Percentiles rank a stretch among this genome's conserved stretches.
Conservation (phyloP, 2,329 filamentous ascomycete genomes). For the Coniochaeta sp. region DNA sequence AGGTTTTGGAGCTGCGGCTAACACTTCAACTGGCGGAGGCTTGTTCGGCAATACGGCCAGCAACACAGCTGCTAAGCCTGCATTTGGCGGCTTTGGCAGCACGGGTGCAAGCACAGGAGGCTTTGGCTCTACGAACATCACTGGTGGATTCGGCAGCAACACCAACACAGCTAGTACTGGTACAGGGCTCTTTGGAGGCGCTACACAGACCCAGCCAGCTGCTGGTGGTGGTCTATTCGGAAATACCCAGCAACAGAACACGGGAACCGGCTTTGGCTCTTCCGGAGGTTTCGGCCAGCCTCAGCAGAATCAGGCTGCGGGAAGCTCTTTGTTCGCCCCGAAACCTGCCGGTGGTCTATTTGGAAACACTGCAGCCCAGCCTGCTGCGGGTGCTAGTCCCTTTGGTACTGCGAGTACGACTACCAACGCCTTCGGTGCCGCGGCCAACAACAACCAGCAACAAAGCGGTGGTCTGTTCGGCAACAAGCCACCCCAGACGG, state of each 20-base stretch:
- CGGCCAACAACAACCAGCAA: slow-evolving; percentile 3
- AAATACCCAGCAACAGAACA: slow-evolving; percentile 15
- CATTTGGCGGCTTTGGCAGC: slow-evolving; percentile 13
- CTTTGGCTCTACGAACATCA: slow-evolving; percentile 25
- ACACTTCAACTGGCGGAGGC: slow-evolving; percentile 20
- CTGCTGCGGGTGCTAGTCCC: slow-evolving; percentile 2
- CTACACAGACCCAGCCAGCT: slow-evolving; percentile 23
- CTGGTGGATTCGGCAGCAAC: slow-evolving; percentile 24
- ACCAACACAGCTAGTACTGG: slow-evolving; percentile 18
- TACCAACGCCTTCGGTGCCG: slow-evolving; percentile 5
- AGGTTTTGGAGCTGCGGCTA: slow-evolving; percentile 23
- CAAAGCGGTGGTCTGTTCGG: slow-evolving; percentile 8
- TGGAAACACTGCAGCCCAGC: slow-evolving; percentile 20
- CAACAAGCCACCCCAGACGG: slow-evolving; percentile 2
- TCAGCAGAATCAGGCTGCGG: not conserved
- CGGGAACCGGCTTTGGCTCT: not conserved
- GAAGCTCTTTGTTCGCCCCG: slow-evolving; percentile 1
- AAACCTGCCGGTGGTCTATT: slow-evolving; percentile 25
- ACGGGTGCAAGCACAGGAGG: slow-evolving; percentile 11
- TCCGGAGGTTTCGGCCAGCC: not conserved
- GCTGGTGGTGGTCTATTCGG: slow-evolving; percentile 16
- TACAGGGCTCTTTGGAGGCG: slow-evolving; percentile 38
- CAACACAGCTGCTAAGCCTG: slow-evolving; percentile 16
- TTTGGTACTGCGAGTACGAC: slow-evolving; percentile 3
- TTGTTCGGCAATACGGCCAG: slow-evolving; percentile 19